Evolutionary conservation across 768 basidiomycete genomes (phyloP), one percentile per base, ranked within the genome.

Genomic region (Symmetrospora coprosmae): DNA sequence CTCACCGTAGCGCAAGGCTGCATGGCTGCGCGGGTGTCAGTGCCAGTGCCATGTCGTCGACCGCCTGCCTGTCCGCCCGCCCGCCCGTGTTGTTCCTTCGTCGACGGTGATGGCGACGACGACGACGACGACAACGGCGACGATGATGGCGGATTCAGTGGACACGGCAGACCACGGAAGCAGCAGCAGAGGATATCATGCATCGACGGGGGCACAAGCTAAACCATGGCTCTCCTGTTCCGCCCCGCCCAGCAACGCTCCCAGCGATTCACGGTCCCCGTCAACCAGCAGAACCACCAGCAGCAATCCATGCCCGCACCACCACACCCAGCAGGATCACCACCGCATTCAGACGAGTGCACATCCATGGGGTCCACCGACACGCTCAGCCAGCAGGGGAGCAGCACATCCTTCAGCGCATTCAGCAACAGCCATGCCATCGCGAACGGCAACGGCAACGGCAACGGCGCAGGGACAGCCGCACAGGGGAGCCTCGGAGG

Each of bases 201-300:
- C 13, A n/a, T 39, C 19, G 37, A n/a, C 37, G 11, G 37, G 11
- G 13, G 43, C 14, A 17, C 13, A 11, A 9, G 43, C 13, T 23
- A 11, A 46, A 23, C 43, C 13, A 9, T 23, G 13, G 9, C 43
- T 46, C 11, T 23, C 11, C n/a, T 38, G 37, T 9, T 38, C 37
- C n/a, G 11, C 11, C 37, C n/a, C n/a, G 37, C 37, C 9, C 60
- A 67, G 66, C 59, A 67, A 65, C 66, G 66, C 35, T 64, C 62
- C 35, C 66, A 67, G 19, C 62, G 66, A 14, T 67, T 67, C 60
- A 66, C 66, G 19, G 63, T 67, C 60, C 55, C 55, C n/a, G 55
- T 58, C 7, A 39, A 58, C n/a, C n/a, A n/a, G n/a, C n/a, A n/a
- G n/a, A n/a, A n/a, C n/a, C n/a, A n/a, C n/a, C n/a, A n/a, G n/a